Evolutionary conservation across 345 rosid genomes (phyloP), one percentile per base, ranked within the genome.

Genomic region (Populus davidiana): DNA sequence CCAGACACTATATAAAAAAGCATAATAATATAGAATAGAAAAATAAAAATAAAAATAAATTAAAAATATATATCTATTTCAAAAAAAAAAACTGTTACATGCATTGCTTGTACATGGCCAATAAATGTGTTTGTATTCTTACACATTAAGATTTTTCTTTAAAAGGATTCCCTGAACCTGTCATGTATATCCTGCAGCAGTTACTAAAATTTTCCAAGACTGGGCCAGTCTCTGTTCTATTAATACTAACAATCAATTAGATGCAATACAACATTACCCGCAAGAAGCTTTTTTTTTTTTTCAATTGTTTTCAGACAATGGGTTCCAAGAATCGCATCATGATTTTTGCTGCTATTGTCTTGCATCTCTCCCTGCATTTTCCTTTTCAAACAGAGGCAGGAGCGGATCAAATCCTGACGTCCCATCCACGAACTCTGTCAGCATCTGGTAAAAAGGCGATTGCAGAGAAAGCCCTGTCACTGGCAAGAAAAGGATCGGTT

Each of bases 351-450:
- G 13, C 72, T 59, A 56, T 69, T 68, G 20, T 69, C 18, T 0
- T 76, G 0, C 39, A 50, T 2, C 20, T 73, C 21, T 20, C 54
- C 68, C 62, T 71, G 27, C 14, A 64, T 27, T 33, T 71, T 67
- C 64, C 73, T 21, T 71, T 31, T 52, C 72, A 65, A 35, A 25
- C 38, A 3, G 70, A 70, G 59, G 79, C 67, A 11, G 25, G 47
- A 5, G 33, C 0, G 3, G 61, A 63, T 5, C 25, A 65, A 11
- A 52, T 69, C 2, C 44, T 75, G 23, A 75, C 23, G 64, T 50
- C 62, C 23, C 31, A 63, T 29, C 76, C 72, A 5, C 14, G 6
- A 2, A 67, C 39, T 6, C 6, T 29, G 25, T 5, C 72, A 9
- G 67, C 59, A 0, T 33, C 39, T 23, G 36, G 16, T 43, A 8